Evolutionary conservation across 2,329 filamentous ascomycete genomes (phyloP), one percentile per base, ranked within the genome.

Genomic region (Pyricularia pennisetigena): DNA sequence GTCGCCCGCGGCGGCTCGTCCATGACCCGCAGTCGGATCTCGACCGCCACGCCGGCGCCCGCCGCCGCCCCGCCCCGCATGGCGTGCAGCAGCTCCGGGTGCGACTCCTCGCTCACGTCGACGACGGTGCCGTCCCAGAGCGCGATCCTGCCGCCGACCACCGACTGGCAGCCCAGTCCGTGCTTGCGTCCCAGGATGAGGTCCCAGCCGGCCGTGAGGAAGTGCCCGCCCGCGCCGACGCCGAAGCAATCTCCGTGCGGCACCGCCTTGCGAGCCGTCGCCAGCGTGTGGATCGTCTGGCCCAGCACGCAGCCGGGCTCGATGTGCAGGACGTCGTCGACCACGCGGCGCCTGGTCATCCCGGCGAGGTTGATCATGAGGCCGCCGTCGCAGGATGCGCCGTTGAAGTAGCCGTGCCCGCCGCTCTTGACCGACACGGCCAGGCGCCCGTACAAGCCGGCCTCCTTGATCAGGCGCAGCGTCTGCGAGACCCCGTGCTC

Each of bases 351-450:
- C n/a, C 24, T 41, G 30, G 63, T 65, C 63, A 65, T 65, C 16
- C 30, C 63, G 63, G 20, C 30, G 29, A 65, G 63, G 63, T 65
- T 65, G 63, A 65, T n/a, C 63, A 65, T 65, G 30, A 65, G 30
- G 16, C 41, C 41, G 14, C 29, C 63, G 3, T 23, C 9, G 29
- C 63, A 65, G 1, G 63, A 35, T 6, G 63, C 63, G 29, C 63
- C 63, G 63, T 65, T 65, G 63, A 65, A 65, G 63, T 65, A 65
- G 30, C 63, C 63, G 63, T 65, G 63, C 30, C 63, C 63, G 28
- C 63, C 63, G 63, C 63, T 65, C 30, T 65, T 65, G 63, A 65
- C 63, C n/a, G 63, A 65, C 2, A 65, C 63, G 29, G 63, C 30
- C 2, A 65, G 63, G 14, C 29, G 63, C 2, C 30, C 63, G 63